phyloP scores from a whole-genome alignment of 148 eudicot species.

The Beta vulgaris region DNA sequence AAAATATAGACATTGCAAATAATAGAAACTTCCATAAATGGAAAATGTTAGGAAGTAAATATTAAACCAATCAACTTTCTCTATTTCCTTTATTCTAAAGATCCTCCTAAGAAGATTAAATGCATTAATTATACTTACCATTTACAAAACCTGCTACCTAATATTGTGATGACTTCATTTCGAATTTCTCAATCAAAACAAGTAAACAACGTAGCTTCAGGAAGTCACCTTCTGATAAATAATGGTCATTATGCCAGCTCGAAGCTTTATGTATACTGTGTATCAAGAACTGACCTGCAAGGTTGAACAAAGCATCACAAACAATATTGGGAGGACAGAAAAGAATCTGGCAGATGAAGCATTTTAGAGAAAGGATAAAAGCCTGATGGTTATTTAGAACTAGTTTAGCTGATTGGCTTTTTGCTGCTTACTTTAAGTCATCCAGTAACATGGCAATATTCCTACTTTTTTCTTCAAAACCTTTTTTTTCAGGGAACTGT shows the following conservation, averaged over 20 bases:
- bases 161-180: background rate
- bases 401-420: constrained; percentile 5
- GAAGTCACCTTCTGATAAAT: constrained; percentile 73
- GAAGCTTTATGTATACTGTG: constrained; percentile 85
- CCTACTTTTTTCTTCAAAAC: too few species aligned
- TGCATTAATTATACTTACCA: too few species aligned
- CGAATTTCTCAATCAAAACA: background rate
- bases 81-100: too few species aligned
- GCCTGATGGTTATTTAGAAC: background rate
- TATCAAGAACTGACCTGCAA: constrained; percentile 91
- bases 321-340: constrained; percentile 5
- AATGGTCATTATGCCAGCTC: constrained; percentile 78
- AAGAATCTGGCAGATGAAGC: constrained; percentile 1
- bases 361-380: background rate
- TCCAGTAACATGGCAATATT: background rate
- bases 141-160: too few species aligned
- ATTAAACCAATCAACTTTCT: too few species aligned
- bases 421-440: background rate
- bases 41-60: too few species aligned
- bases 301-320: constrained; percentile 20
- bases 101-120: too few species aligned
- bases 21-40: too few species aligned
- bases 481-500: too few species aligned
- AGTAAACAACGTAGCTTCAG: background rate
- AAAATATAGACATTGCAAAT: too few species aligned